Conservation (phyloP, 352 stramenopile genomes). For the Plasmopara halstedii region DNA sequence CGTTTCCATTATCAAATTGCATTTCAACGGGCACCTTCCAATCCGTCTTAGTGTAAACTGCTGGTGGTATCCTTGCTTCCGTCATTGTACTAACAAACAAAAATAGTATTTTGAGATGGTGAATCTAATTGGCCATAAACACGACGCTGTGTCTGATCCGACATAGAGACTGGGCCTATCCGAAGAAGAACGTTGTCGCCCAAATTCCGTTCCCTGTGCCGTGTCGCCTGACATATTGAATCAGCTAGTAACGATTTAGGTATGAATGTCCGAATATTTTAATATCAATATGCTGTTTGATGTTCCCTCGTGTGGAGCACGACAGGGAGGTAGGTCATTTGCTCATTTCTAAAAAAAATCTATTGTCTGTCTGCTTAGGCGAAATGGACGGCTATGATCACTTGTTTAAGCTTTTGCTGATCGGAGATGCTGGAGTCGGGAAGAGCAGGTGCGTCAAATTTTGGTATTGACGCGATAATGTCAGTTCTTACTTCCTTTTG, state of each 20-base stretch:
- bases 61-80: slow-evolving; percentile 1
- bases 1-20: neutral
- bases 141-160: slow-evolving; percentile 9
- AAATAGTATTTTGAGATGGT: neutral
- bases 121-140: slow-evolving; percentile 14
- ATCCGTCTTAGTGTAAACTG: slow-evolving; percentile 38
- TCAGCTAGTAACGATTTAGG: too few species aligned
- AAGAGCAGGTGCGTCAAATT: slow-evolving; percentile 86
- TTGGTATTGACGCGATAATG: neutral
- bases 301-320: too few species aligned
- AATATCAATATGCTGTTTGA: neutral
- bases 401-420: slow-evolving; percentile 98
- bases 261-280: too few species aligned
- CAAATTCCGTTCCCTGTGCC: slow-evolving; percentile 2
- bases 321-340: neutral
- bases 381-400: slow-evolving; percentile 91
- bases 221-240: slow-evolving; percentile 1
- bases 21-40: too few species aligned
- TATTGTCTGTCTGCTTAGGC: slow-evolving; percentile 9
- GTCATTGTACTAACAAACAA: slow-evolving; percentile 5
- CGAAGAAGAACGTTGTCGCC: slow-evolving; percentile 12
- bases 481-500: slow-evolving; percentile 1
- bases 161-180: slow-evolving; percentile 17
- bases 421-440: slow-evolving; percentile 96
- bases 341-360: slow-evolving; percentile 10